A percentile compares a stretch with the other conserved stretches of the same genome.
Evolutionary conservation across 371 early-diverging fungal species (phyloP).

Genomic region (Mortierella polycephala): DNA sequence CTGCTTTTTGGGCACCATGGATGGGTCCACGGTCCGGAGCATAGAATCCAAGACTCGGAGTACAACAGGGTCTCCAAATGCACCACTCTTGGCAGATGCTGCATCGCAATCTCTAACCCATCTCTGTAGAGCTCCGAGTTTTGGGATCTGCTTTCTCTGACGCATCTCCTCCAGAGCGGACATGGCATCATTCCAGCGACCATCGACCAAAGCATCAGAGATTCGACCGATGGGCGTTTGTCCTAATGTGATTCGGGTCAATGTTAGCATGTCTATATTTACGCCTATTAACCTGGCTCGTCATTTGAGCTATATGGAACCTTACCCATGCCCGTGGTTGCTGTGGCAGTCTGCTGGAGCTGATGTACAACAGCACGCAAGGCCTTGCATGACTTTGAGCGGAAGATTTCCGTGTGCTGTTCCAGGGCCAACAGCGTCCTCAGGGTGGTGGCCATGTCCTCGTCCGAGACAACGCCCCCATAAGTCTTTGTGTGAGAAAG

Average conservation of each 20-base stretch:
- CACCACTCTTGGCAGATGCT: slow-evolving; percentile 55
- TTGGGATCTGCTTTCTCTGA: slow-evolving; percentile 51
- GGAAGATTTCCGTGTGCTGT: slow-evolving; percentile 49
- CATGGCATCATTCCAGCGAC: slow-evolving; percentile 65
- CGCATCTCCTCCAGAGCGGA: slow-evolving; percentile 60
- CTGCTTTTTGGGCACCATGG: slow-evolving; percentile 50
- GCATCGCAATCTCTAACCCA: slow-evolving; percentile 73
- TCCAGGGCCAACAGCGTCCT: slow-evolving; percentile 43
- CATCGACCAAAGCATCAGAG: slow-evolving; percentile 58
- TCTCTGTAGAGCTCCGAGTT: slow-evolving; percentile 65
- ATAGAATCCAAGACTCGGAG: slow-evolving; percentile 63
- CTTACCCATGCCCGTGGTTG: slow-evolving; percentile 54
- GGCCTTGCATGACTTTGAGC: slow-evolving; percentile 53
- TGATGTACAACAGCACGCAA: slow-evolving; percentile 51
- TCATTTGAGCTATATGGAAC: neutral
- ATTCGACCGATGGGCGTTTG: slow-evolving; percentile 57
- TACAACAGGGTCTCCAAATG: slow-evolving; percentile 57
- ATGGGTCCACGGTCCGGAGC: slow-evolving; percentile 62
- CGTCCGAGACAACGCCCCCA: slow-evolving; percentile 42
- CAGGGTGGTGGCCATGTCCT: slow-evolving; percentile 54
- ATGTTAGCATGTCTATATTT: no score
- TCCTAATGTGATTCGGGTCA: slow-evolving; percentile 15
- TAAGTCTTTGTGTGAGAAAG: slow-evolving; percentile 17
- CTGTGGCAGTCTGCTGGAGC: slow-evolving; percentile 50
- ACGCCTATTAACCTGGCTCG: no score